Conservation (phyloP, 768 basidiomycete species). For the Gymnopilus dilepis region DNA sequence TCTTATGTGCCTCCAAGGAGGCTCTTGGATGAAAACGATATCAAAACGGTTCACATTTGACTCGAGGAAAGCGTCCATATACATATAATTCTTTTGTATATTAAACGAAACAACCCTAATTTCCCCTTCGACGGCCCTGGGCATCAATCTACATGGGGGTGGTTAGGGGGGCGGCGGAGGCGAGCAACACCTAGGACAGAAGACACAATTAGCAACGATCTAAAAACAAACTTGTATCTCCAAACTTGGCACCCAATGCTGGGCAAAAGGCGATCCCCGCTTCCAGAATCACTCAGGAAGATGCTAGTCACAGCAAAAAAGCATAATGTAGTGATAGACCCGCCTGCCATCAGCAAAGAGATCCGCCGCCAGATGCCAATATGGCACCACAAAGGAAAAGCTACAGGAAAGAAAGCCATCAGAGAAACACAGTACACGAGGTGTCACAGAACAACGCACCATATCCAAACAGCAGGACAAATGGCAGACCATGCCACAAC, state of each 20-base stretch:
- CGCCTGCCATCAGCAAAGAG: constrained; percentile 14
- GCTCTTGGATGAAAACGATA: too few species aligned
- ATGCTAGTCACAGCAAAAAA: constrained; percentile 29
- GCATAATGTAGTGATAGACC: constrained; percentile 22
- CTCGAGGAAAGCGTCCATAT: too few species aligned
- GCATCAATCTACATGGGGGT: too few species aligned
- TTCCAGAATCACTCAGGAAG: constrained; percentile 18
- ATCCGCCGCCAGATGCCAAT: constrained; percentile 26
- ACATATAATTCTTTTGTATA: too few species aligned
- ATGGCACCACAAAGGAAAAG: constrained; percentile 35
- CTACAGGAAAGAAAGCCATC: constrained; percentile 1
- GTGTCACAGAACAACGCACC: constrained; percentile 22
- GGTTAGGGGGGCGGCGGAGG: too few species aligned
- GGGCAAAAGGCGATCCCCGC: not conserved
- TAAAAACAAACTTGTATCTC: constrained; percentile 27
- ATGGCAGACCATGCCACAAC: not conserved
- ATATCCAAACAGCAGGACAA: constrained; percentile 19
- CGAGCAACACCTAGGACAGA: constrained; percentile 2
- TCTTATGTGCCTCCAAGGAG: too few species aligned
- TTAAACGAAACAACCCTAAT: too few species aligned
- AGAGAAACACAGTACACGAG: not conserved
- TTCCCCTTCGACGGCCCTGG: too few species aligned
- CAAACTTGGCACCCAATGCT: constrained; percentile 31
- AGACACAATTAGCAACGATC: constrained; percentile 5
- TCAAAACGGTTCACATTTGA: too few species aligned